Evolutionary conservation across 2,329 filamentous ascomycete species (phyloP), one percentile per base, ranked within the genome.

Genomic region (Didymella pomorum): DNA sequence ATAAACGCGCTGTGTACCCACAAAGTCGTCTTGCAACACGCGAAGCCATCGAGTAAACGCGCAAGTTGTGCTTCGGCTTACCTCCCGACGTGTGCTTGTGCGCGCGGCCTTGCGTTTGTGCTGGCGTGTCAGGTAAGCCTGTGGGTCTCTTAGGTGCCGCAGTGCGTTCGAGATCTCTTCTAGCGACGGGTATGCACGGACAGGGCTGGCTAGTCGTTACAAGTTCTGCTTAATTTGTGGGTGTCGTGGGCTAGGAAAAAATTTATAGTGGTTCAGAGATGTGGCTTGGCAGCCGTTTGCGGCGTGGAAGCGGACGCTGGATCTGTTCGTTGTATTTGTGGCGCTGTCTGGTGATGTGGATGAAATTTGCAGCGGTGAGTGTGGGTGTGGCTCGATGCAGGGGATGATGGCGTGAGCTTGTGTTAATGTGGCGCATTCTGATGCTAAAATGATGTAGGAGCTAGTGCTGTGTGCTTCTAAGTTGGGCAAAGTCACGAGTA

Each of bases 181-280:
- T 58, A 58, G 50, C 50, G 56, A 58, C 56, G 56, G 56, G 56
- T 58, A 58, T 58, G 56, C 56, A 58, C 56, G 39, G 45, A 50
- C 50, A 44, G 31, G 39, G 53, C 46, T 44, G 43, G 43, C 25
- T 37, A 10, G n/a, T 31, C 25, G 26, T 39, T 21, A 42, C n/a
- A 25, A 35, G 41, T n/a, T 21, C 20, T 47, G 45, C 46, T 25
- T 8, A 39, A 46, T 51, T 16, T 21, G 33, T 46, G 43, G 25
- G 18, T 39, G 31, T n/a, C n/a, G 41, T 49, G 50, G 39, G 31
- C 39, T 44, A 42, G 46, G 23, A 51, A 54, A 41, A 58, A 46
- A 51, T 49, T 54, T 54, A 12, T 50, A 58, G 51, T 58, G 39
- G 39, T 42, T 37, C 42, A 28, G 37, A 11, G 21, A 45, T 58